A percentile compares a stretch with the other conserved stretches of the same genome.
Conservation (phyloP, 805 yeast genomes). For the Starmerella riodocensis region DNA sequence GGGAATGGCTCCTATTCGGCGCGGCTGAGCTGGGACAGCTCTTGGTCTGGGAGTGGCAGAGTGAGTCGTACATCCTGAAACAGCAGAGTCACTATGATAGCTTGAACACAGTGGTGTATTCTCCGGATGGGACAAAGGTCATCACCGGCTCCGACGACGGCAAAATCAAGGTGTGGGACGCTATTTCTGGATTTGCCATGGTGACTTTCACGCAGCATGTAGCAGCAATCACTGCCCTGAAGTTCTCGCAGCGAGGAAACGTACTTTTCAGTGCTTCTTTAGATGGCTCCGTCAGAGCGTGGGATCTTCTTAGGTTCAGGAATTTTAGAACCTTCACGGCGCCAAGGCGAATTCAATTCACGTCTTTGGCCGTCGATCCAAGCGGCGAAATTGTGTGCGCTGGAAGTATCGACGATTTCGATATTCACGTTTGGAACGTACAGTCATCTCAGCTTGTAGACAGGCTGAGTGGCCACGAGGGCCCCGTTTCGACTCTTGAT, state of each 20-base stretch:
- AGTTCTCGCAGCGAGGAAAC: constrained; percentile 79
- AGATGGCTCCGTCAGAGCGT: constrained; percentile 95
- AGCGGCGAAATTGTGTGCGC: constrained; percentile 95
- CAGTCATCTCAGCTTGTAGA: constrained; percentile 89
- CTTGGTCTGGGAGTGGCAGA: constrained; percentile 96
- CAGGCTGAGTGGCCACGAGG: constrained; percentile 82
- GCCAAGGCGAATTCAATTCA: constrained; percentile 74
- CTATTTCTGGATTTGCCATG: constrained; percentile 78
- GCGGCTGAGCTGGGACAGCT: constrained; percentile 84
- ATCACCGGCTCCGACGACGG: constrained; percentile 97
- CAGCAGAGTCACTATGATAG: constrained; percentile 97
- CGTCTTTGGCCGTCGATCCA: constrained; percentile 85
- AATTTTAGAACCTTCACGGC: constrained; percentile 93
- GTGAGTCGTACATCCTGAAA: constrained; percentile 84
- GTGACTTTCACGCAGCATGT: constrained; percentile 86
- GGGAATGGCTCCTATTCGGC: constrained; percentile 97
- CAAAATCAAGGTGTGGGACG: constrained; percentile 92
- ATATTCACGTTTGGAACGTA: constrained; percentile 91
- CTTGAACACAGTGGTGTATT: constrained; percentile 67
- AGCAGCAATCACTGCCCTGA: constrained; percentile 75
- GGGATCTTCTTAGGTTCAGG: constrained; percentile 87
- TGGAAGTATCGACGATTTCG: constrained; percentile 79
- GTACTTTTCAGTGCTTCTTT: constrained; percentile 82
- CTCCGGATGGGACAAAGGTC: constrained; percentile 86
- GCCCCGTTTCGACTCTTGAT: constrained; percentile 78